These are phyloP conservation scores for Porcisia hertigi DNA, from an alignment of 208 protist species.

Conservation along the genomic window DNA sequence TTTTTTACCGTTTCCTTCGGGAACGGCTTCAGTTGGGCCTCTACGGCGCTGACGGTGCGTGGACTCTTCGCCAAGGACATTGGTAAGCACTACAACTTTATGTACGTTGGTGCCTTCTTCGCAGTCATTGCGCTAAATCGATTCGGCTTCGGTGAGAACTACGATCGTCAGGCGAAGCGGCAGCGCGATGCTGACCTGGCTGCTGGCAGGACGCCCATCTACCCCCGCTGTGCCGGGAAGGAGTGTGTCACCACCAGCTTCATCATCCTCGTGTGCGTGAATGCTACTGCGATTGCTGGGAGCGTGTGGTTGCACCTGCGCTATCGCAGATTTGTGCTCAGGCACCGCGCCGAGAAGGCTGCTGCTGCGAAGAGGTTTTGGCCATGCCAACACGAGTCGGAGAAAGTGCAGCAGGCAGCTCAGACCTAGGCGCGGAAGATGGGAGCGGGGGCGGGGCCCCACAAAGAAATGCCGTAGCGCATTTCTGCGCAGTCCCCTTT, in stretches of 20 bases:
- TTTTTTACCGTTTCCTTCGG: conserved; percentile 61
- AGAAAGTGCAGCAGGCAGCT: conserved; percentile 30
- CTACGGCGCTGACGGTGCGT: conserved; percentile 42
- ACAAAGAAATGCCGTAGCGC: too few relatives aligned
- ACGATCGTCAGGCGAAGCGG: conserved; percentile 46
- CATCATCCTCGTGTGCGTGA: conserved; percentile 52
- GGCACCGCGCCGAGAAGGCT: conserved; percentile 15
- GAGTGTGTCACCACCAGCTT: conserved; percentile 44
- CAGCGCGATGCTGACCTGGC: conserved; percentile 28
- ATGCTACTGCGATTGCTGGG: conserved; percentile 41
- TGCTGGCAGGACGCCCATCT: conserved; percentile 22
- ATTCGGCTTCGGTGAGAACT: conserved; percentile 66
- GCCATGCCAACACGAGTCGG: too few relatives aligned
- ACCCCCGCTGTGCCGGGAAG: conserved; percentile 45
- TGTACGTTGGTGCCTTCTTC: conserved; percentile 53
- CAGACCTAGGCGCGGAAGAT: conserved; percentile 31
- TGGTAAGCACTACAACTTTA: conserved; percentile 79
- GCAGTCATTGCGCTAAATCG: conserved; percentile 64
- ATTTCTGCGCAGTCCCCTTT: too few relatives aligned
- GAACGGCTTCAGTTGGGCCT: conserved; percentile 69
- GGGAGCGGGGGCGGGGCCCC: too few relatives aligned
- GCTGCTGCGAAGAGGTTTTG: conserved; percentile 12
- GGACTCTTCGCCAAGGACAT: conserved; percentile 62
- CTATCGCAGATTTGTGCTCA: conserved; percentile 47
- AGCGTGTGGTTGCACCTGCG: conserved; percentile 46